Conservation (phyloP, 2,329 filamentous ascomycete species). For the Penicillium sp. region DNA sequence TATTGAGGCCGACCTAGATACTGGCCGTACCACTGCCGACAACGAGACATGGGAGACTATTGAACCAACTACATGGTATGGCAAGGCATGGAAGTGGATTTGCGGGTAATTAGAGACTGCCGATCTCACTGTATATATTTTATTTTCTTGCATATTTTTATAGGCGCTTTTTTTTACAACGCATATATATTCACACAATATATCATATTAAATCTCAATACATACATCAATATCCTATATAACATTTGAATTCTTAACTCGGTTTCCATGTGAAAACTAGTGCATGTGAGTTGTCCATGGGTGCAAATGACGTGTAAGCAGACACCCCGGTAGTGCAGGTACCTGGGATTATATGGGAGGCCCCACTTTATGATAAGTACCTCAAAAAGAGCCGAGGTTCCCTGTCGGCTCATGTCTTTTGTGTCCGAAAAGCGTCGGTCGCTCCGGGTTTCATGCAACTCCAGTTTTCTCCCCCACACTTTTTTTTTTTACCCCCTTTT, state of each 20-base stretch:
- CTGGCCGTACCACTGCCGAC: slow-evolving; percentile 37
- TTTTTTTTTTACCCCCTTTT: slow-evolving; percentile 7
- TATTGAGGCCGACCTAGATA: slow-evolving; percentile 44
- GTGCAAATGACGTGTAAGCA: slow-evolving; percentile 10
- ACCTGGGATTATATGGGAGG: slow-evolving; percentile 7
- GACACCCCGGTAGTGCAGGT: slow-evolving; percentile 5
- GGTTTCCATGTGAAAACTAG: slow-evolving; percentile 16
- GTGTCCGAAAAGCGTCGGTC: slow-evolving; percentile 13
- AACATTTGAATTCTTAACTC: not conserved
- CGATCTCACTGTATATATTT: not conserved
- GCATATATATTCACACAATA: not conserved
- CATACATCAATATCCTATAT: no score
- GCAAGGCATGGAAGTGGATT: slow-evolving; percentile 28
- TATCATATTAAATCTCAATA: not conserved
- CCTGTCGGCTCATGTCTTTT: slow-evolving; percentile 4
- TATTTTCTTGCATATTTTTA: not conserved
- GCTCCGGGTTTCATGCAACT: slow-evolving; percentile 20
- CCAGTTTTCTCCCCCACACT: slow-evolving; percentile 15
- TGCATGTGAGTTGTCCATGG: slow-evolving; percentile 13
- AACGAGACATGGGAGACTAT: slow-evolving; percentile 37
- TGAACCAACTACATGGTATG: slow-evolving; percentile 31
- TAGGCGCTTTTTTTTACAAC: not conserved
- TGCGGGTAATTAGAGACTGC: slow-evolving; percentile 8
- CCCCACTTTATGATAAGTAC: slow-evolving; percentile 8
- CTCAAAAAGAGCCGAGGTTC: slow-evolving; percentile 19